Percentiles rank a stretch among this genome's conserved stretches.
These are phyloP conservation scores for Galerina sulciceps DNA, from an alignment of 768 basidiomycete species.

Conservation along the genomic window DNA sequence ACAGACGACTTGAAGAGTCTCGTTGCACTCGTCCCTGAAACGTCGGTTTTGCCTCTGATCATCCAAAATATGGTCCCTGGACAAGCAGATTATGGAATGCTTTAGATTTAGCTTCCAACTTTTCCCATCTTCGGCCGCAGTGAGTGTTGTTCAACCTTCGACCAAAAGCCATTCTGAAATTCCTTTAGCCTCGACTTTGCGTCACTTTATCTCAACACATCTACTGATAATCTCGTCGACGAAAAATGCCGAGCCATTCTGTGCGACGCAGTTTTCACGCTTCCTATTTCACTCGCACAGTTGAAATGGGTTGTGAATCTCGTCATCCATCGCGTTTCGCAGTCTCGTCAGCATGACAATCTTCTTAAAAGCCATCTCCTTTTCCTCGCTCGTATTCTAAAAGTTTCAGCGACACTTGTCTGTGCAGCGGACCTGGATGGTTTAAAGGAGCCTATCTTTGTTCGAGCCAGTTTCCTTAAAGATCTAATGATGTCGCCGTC, in stretches of 20 bases:
- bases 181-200: neutral
- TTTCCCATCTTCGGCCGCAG: constrained; percentile 31
- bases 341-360: constrained; percentile 12
- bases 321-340: constrained; percentile 21
- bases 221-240: constrained; percentile 27
- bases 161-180: neutral
- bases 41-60: constrained; percentile 45
- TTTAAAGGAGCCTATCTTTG: constrained; percentile 47
- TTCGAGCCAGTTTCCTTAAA: constrained; percentile 34
- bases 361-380: constrained; percentile 36
- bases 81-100: constrained; percentile 46
- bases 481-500: constrained; percentile 34
- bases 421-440: constrained; percentile 28
- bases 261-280: constrained; percentile 32
- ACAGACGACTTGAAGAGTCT: constrained; percentile 45
- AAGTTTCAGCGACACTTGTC: constrained; percentile 29
- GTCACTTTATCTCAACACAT: constrained; percentile 45
- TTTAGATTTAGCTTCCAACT: constrained; percentile 27
- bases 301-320: constrained; percentile 12
- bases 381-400: constrained; percentile 43
- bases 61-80: constrained; percentile 48
- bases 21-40: constrained; percentile 43
- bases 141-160: constrained; percentile 22
- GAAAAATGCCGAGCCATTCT: constrained; percentile 37
- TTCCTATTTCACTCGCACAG: constrained; percentile 6